Evolutionary conservation across 1,139 yeast genomes (phyloP).

Genomic region (Taphrina confusa): DNA sequence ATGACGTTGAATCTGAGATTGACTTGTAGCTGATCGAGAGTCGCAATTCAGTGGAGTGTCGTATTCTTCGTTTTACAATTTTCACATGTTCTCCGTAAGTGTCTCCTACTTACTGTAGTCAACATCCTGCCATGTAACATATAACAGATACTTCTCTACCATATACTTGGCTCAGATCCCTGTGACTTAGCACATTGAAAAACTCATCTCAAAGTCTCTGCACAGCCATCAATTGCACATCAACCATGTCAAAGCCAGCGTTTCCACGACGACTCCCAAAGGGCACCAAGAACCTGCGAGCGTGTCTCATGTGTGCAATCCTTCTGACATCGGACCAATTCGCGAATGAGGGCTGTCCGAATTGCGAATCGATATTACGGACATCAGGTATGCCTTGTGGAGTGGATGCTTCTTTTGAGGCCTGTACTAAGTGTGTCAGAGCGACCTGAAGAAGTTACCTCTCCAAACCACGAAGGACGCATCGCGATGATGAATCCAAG

Average conservation of each 20-base stretch:
- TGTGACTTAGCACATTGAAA: too few species aligned
- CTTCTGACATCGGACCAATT: constrained; percentile 62
- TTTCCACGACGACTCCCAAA: constrained; percentile 13
- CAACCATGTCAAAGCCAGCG: not conserved
- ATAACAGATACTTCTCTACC: too few species aligned
- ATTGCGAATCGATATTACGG: constrained; percentile 83
- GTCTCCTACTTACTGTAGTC: too few species aligned
- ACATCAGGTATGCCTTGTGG: constrained; percentile 5
- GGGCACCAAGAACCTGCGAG: constrained; percentile 53
- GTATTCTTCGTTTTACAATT: too few species aligned
- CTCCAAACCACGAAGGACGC: constrained; percentile 77
- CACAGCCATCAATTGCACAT: too few species aligned
- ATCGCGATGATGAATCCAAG: constrained; percentile 87
- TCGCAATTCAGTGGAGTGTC: too few species aligned
- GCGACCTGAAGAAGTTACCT: constrained; percentile 49
- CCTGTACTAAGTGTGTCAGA: constrained; percentile 65
- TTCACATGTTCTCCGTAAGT: too few species aligned
- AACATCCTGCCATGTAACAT: too few species aligned
- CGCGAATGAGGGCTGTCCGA: constrained; percentile 66
- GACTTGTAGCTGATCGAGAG: too few species aligned
- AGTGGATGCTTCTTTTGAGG: constrained; percentile 53
- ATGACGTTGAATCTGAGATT: too few species aligned
- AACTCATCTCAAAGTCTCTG: too few species aligned
- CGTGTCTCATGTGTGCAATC: constrained; percentile 95
- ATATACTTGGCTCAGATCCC: too few species aligned